A percentile compares a stretch with the other conserved stretches of the same genome.
Evolutionary conservation across 805 yeast species (phyloP).

Genomic region (Candida dendrica): DNA sequence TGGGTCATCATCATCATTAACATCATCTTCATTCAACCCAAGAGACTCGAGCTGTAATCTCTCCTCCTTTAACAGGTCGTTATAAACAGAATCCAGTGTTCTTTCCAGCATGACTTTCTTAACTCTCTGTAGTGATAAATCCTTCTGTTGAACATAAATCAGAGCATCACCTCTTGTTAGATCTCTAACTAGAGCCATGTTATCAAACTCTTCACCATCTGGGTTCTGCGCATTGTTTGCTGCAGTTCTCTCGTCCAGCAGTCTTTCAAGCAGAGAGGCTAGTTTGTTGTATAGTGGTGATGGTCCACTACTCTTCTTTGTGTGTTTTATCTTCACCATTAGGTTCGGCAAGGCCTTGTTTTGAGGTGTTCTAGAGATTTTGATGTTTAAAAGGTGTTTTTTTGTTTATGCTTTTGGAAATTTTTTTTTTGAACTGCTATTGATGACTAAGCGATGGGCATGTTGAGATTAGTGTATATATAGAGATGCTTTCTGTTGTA

Average conservation of each 20-base stretch:
- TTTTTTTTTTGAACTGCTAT: no score
- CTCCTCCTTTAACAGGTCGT: conserved; percentile 53
- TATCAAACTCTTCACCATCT: conserved; percentile 24
- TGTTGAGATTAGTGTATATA: no score
- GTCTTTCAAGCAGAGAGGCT: conserved; percentile 43
- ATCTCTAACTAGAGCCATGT: conserved; percentile 57
- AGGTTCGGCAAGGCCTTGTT: neutral
- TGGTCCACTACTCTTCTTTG: conserved; percentile 17
- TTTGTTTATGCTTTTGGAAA: no score
- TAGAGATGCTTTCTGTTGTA: no score
- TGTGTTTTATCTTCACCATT: conserved; percentile 28
- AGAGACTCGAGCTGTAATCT: conserved; percentile 39
- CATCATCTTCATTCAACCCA: conserved; percentile 17
- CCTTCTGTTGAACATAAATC: conserved; percentile 56
- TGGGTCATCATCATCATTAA: conserved; percentile 19
- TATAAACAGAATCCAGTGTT: conserved; percentile 54
- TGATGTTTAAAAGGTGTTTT: neutral
- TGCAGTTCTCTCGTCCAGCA: conserved; percentile 54
- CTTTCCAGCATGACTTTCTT: conserved; percentile 59
- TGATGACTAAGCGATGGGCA: no score
- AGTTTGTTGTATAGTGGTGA: conserved; percentile 48
- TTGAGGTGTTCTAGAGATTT: neutral
- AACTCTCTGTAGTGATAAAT: conserved; percentile 58
- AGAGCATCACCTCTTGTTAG: conserved; percentile 43
- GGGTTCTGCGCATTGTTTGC: conserved; percentile 28